Evolutionary conservation across 768 basidiomycete genomes (phyloP), one percentile per base, ranked within the genome.

Genomic region (Auricularia sp.): DNA sequence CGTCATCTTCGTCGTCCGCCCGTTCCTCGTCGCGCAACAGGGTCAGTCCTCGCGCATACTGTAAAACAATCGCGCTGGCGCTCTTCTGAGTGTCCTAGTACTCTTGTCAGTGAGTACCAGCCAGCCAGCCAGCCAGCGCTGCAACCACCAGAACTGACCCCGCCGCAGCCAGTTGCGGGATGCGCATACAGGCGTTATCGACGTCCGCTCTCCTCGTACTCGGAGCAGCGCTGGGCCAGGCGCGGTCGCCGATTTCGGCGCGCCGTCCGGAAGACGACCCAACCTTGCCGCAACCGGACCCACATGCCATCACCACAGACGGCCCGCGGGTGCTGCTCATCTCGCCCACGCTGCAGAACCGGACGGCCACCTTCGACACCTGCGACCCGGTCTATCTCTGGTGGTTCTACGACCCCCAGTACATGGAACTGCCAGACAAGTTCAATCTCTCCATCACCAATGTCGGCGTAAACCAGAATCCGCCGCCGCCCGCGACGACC

Each of bases 391-490:
- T 59, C 56, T 33, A 29, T 33, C 34, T 59, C 56, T 33, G 34
- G 29, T 59, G 56, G 56, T 59, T 59, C 34, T 59, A 59, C 56
- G 34, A 59, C 56, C 29, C 23, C 2, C 21, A 34, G 23, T 33
- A 29, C 56, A 34, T 34, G 29, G 7, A 29, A 4, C 8, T 12
- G 10, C 47, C 21, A 18, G 47, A 59, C 56, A 33, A 14, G 3
- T 59, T 59, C 56, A 59, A 59, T 29, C 62, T 83, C n/a, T 72
- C 72, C 64, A 72, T 82, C 43, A 76, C 77, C 60, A 80, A 82
- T 64, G n/a, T 69, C 59, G 72, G 70, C 21, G 76, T 79, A 3
- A 0, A 65, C 2, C 76, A 77, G 56, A 35, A 29, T 29, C 56
- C 56, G 56, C 34, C 23, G 23, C 29, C 34, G 29, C 56, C 56